Base-by-base conservation (phyloP, 2,329 filamentous ascomycete species). In the Alternaria ethzedia region DNA sequence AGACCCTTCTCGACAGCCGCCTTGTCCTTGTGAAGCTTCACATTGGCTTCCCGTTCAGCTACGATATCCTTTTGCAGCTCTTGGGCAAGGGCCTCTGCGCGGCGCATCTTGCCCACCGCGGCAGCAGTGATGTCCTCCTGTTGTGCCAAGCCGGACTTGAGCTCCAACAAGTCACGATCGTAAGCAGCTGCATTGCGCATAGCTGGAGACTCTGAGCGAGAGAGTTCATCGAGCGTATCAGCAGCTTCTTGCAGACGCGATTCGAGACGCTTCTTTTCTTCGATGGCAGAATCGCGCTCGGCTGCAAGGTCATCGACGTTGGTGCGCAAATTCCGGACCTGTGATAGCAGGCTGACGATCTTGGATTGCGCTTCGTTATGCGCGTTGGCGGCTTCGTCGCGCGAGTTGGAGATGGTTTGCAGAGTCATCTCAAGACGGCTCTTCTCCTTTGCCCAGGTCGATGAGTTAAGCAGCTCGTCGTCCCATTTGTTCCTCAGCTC, bases 371-470 rank as follows among this genome's bases (percentile, higher is more conserved):
- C 94, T 70, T 98, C 95, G 75, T 96, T 97, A 80, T 99, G 96
- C 1, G 96, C 95, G 71, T 89, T 90, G 54, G 94, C 91, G 10
- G 96, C 95, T 79, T 99, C 96, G 69, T 99, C 95, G 3, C 95
- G 90, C n/a, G 94, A 97, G 52, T 92, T 90, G 11, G 92, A 91
- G 30, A 98, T 88, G 78, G 97, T 94, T 54, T 95, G 90, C 58
- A 99, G 85, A 6, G 94, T 96, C 64, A 94, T 89, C 78, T 98
- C 95, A 44, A 99, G 86, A 15, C 95, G 90, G 15, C 93, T 88
- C 84, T 98, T 98, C 82, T 99, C 95, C 83, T 99, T 99, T 12
- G 94, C 94, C 94, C 96, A 98, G 1, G 95, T 97, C 15, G 94
- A 97, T 80, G 93, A 97, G 82, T 98, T 98, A 71, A 98, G 88